Evolutionary conservation across 2,329 filamentous ascomycete genomes (phyloP).

Genomic region (Colletotrichum ledebouriae): DNA sequence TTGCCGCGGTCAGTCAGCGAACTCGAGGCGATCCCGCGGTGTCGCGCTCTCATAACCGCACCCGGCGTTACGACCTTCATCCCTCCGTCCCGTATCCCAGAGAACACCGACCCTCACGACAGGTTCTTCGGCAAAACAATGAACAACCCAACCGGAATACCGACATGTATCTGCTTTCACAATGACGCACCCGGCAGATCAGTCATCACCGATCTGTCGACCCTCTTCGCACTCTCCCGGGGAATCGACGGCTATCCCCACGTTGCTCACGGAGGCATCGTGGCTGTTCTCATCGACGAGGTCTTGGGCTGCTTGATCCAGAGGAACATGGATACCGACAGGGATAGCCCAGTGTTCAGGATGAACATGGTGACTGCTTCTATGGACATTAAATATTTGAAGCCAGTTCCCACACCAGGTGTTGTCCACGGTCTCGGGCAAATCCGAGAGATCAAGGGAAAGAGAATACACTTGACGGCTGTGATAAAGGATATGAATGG

Average conservation of each 20-base stretch:
- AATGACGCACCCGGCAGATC: slow-evolving; percentile 43
- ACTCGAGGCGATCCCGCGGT: slow-evolving; percentile 55
- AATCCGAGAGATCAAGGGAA: slow-evolving; percentile 50
- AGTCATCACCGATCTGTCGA: slow-evolving; percentile 47
- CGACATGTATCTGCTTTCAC: slow-evolving; percentile 54
- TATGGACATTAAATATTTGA: slow-evolving; percentile 53
- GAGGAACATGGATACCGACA: slow-evolving; percentile 52
- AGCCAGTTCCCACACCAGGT: slow-evolving; percentile 48
- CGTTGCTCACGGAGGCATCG: slow-evolving; percentile 54
- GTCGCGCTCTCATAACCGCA: slow-evolving; percentile 48
- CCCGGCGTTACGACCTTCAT: slow-evolving; percentile 50
- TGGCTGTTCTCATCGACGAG: slow-evolving; percentile 54
- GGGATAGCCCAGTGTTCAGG: slow-evolving; percentile 48
- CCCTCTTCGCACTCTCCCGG: slow-evolving; percentile 51
- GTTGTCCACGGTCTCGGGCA: slow-evolving; percentile 50
- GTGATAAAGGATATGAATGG: slow-evolving; percentile 50
- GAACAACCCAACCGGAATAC: slow-evolving; percentile 46
- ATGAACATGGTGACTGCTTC: slow-evolving; percentile 52
- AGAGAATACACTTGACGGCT: slow-evolving; percentile 51
- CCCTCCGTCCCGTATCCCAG: slow-evolving; percentile 51
- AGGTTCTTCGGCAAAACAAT: slow-evolving; percentile 53
- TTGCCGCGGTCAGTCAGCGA: slow-evolving; percentile 39
- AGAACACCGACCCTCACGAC: slow-evolving; percentile 47
- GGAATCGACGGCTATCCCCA: slow-evolving; percentile 52
- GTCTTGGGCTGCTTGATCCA: slow-evolving; percentile 53